Evolutionary conservation across 371 early-diverging fungal genomes (phyloP).

Genomic region (Rhizopus microsporus): DNA sequence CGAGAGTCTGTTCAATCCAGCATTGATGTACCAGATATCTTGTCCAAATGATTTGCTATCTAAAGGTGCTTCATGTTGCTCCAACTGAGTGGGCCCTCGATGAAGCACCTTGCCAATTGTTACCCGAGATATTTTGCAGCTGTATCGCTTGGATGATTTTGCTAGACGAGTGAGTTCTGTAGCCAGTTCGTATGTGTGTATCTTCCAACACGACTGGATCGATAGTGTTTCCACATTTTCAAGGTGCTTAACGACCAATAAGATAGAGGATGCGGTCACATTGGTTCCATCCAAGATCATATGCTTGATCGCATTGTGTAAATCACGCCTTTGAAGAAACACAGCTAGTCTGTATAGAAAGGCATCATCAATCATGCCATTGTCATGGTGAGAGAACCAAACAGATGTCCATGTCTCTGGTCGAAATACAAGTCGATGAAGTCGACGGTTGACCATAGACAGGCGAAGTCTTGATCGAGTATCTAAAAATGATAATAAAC

Average conservation of each 20-base stretch:
- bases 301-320: slow-evolving; percentile 10
- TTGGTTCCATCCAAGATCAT: slow-evolving; percentile 10
- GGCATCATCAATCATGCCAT: slow-evolving; percentile 12
- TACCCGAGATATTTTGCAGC: slow-evolving; percentile 11
- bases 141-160: slow-evolving; percentile 1
- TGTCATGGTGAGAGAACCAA: slow-evolving; percentile 15
- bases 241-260: slow-evolving; percentile 16
- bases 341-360: slow-evolving; percentile 13
- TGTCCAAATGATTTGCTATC: slow-evolving; percentile 27
- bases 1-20: slow-evolving; percentile 19
- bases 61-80: background rate
- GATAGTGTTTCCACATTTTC: slow-evolving; percentile 19
- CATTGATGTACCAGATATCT: slow-evolving; percentile 24
- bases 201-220: slow-evolving; percentile 20
- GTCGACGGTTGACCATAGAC: slow-evolving; percentile 9
- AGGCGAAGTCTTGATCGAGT: slow-evolving; percentile 25
- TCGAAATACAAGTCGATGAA: slow-evolving; percentile 16
- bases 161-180: slow-evolving; percentile 9
- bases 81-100: slow-evolving; percentile 8
- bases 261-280: slow-evolving; percentile 10
- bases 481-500: slow-evolving; percentile 21
- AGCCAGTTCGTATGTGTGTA: slow-evolving; percentile 19
- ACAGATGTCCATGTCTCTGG: slow-evolving; percentile 25
- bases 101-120: slow-evolving; percentile 20
- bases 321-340: slow-evolving; percentile 10